phyloP scores from a whole-genome alignment of 2,329 filamentous ascomycete species.

The Domatiomyces catenatus region DNA sequence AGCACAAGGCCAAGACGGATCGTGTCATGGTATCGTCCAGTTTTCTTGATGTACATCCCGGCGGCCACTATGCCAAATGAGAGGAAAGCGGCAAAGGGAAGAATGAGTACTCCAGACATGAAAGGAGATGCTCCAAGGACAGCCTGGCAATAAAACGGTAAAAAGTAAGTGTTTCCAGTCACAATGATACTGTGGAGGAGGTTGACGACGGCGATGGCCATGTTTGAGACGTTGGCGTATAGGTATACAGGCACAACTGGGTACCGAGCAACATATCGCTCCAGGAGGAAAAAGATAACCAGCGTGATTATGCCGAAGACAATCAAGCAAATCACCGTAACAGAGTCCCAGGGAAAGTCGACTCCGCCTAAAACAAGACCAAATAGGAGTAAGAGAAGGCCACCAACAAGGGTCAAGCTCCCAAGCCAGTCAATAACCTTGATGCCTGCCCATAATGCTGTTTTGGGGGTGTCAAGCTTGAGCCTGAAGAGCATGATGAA shows the following conservation, averaged over 20 bases:
- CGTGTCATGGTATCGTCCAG: constrained; percentile 43
- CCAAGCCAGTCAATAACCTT: constrained; percentile 46
- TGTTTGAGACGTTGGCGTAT: constrained; percentile 41
- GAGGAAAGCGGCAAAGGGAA: constrained; percentile 52
- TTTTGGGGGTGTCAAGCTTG: constrained; percentile 31
- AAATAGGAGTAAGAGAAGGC: constrained; percentile 69
- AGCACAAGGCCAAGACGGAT: constrained; percentile 39
- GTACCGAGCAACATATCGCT: constrained; percentile 28
- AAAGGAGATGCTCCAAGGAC: constrained; percentile 53
- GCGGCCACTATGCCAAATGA: constrained; percentile 45
- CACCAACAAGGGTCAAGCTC: constrained; percentile 50
- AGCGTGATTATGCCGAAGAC: constrained; percentile 53
- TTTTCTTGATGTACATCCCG: constrained; percentile 56
- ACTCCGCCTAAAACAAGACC: constrained; percentile 66
- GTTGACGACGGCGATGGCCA: constrained; percentile 44
- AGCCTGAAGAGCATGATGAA: constrained; percentile 36
- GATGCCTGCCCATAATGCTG: constrained; percentile 18
- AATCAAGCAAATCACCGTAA: constrained; percentile 60
- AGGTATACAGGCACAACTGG: constrained; percentile 55
- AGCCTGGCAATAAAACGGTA: constrained; percentile 71
- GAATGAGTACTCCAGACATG: constrained; percentile 54
- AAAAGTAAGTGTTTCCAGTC: constrained; percentile 38
- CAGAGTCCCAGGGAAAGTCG: constrained; percentile 55
- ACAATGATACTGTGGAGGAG: constrained; percentile 24
- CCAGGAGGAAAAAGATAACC: constrained; percentile 50